Evolutionary conservation across 352 stramenopile genomes (phyloP), one percentile per base, ranked within the genome.

Genomic region (Globisporangium alternatum): DNA sequence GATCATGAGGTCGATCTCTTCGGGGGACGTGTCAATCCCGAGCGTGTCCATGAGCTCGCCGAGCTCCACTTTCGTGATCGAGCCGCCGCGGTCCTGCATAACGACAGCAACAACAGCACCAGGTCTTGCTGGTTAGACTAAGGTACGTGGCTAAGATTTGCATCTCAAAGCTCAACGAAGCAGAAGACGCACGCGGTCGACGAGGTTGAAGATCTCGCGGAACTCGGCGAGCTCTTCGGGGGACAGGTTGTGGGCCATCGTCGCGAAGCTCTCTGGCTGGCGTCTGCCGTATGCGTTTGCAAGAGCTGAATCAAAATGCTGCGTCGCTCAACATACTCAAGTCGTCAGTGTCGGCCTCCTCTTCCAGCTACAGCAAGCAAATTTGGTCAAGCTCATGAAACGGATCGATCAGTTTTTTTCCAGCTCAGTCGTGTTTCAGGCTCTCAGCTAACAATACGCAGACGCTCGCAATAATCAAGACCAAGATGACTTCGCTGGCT

Each of bases 1-100:
- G 66, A 98, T 97, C 94, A 98, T 98, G 19, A 97, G 76, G 48
- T 98, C 91, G 51, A 98, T 97, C 60, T 98, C 93, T 68, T 98
- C 72, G 2, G 91, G 86, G 1, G 86, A 96, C 15, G 91, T 96
- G 74, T 98, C 89, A 52, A 98, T 98, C 37, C 91, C 93, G 2
- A 98, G 66, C 5, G 94, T 98, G 65, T 98, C 91, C 90, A 98
- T 97, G 55, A 98, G 71, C 60, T 97, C 90, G 39, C 88, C 90
- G 22, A 98, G 80, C 72, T 98, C 93, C n/a, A 90, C 87, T 72
- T 97, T 97, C 15, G 86, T 97, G 68, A 98, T 98, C 1, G 89
- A 96, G 5, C 93, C 94, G 15, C 92, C 93, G 30, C 92, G 91
- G 71, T 98, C 91, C 83, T 95, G 53, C 22, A 61, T 9, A 68